These are phyloP conservation scores for Lecanicillium sp. DNA, from an alignment of 2,329 filamentous ascomycete species.

Conservation along the genomic window DNA sequence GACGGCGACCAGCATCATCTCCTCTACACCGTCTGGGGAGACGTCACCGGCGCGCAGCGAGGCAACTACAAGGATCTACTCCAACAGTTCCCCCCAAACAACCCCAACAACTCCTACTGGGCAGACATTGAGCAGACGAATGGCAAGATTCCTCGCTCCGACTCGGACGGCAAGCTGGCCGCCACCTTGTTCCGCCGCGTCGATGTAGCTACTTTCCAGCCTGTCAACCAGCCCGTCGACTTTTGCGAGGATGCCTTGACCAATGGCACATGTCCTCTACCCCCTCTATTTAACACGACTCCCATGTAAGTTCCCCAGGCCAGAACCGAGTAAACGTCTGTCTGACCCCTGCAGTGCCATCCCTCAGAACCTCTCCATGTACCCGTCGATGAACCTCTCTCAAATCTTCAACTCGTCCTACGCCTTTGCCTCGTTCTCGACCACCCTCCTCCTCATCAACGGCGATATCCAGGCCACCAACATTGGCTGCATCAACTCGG, in stretches of 20 bases:
- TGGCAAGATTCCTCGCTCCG: constrained; percentile 69
- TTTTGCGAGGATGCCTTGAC: constrained; percentile 60
- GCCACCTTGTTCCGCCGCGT: constrained; percentile 69
- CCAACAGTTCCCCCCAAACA: constrained; percentile 51
- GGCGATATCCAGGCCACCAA: constrained; percentile 57
- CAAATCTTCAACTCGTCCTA: constrained; percentile 77
- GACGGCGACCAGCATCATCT: constrained; percentile 54
- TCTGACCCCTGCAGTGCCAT: constrained; percentile 18
- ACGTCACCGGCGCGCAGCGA: constrained; percentile 67
- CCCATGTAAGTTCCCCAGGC: constrained; percentile 29
- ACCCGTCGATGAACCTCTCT: constrained; percentile 67
- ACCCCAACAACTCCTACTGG: constrained; percentile 45
- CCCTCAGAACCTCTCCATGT: constrained; percentile 23
- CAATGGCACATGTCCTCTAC: constrained; percentile 66
- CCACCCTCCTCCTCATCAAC: constrained; percentile 66
- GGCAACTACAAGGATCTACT: constrained; percentile 27
- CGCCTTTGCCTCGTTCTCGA: constrained; percentile 72
- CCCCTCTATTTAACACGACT: constrained; percentile 56
- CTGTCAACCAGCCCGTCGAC: constrained; percentile 45
- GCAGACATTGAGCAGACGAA: constrained; percentile 47
- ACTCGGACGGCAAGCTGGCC: constrained; percentile 41
- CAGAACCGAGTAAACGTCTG: neutral
- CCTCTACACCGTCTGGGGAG: constrained; percentile 77
- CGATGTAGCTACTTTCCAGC: constrained; percentile 70
- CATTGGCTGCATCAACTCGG: constrained; percentile 75